These are phyloP conservation scores for Metschnikowia dekortorum DNA, from an alignment of 805 yeast genomes.

Conservation along the genomic window DNA sequence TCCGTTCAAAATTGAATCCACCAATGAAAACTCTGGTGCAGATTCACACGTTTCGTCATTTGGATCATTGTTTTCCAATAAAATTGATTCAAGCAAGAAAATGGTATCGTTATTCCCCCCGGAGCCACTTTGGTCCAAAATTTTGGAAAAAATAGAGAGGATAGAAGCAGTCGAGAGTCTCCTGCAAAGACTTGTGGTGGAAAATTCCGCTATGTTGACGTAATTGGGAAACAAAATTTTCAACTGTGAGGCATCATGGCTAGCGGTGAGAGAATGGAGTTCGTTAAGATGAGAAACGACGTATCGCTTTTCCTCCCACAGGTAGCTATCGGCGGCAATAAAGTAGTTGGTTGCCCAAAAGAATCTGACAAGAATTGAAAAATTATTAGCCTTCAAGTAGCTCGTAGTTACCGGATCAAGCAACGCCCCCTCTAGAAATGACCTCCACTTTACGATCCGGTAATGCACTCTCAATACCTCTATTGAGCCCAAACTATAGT, in stretches of 20 bases:
- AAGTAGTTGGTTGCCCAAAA: conserved; percentile 29
- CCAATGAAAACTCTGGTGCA: conserved; percentile 1
- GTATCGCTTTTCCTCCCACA: conserved; percentile 27
- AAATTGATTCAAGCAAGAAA: conserved; percentile 42
- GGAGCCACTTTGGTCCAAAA: conserved; percentile 33
- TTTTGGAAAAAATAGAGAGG: conserved; percentile 56
- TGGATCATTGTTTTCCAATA: conserved; percentile 25
- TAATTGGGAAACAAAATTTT: conserved; percentile 53
- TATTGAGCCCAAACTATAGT: conserved; percentile 32
- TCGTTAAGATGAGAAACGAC: conserved; percentile 43
- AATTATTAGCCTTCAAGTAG: neutral
- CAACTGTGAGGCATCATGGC: conserved; percentile 8
- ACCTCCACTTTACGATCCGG: conserved; percentile 48
- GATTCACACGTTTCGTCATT: neutral
- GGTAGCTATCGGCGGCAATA: conserved; percentile 21
- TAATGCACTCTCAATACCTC: conserved; percentile 36
- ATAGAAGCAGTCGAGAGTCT: conserved; percentile 72
- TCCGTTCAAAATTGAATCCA: conserved; percentile 14
- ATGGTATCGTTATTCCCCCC: conserved; percentile 33
- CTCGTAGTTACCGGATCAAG: neutral
- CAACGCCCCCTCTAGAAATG: neutral
- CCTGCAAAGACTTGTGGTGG: conserved; percentile 43
- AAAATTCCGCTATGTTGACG: conserved; percentile 54
- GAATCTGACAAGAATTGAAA: conserved; percentile 8
- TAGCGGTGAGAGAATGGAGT: conserved; percentile 16